Conservation (phyloP, 2,329 filamentous ascomycete species). For the Paracoccidioides lutzii region DNA sequence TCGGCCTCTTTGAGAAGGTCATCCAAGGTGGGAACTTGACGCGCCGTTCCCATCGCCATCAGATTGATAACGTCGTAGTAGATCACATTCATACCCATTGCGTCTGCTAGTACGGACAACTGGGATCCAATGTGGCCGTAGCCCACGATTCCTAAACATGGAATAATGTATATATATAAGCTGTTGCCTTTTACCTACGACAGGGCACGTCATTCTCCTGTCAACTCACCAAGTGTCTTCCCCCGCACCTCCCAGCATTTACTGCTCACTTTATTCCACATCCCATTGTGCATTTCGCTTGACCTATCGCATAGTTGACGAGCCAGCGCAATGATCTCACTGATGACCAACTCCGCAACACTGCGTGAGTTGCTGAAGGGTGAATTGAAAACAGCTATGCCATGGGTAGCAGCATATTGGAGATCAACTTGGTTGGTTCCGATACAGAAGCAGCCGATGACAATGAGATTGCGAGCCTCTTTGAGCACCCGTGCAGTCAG, state of each 20-base stretch:
- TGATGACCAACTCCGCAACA: slow-evolving; percentile 91
- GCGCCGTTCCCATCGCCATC: slow-evolving; percentile 83
- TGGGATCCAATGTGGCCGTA: slow-evolving; percentile 97
- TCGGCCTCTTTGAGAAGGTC: slow-evolving; percentile 67
- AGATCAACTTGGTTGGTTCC: slow-evolving; percentile 56
- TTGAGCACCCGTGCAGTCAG: slow-evolving; percentile 71
- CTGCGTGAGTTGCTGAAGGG: slow-evolving; percentile 96
- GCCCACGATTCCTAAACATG: slow-evolving; percentile 61
- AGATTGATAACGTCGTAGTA: slow-evolving; percentile 93
- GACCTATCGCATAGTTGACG: slow-evolving; percentile 88
- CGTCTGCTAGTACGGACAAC: slow-evolving; percentile 84
- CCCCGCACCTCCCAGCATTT: slow-evolving; percentile 98
- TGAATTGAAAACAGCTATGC: slow-evolving; percentile 97
- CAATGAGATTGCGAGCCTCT: slow-evolving; percentile 86
- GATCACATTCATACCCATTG: slow-evolving; percentile 96
- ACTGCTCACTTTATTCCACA: slow-evolving; percentile 94
- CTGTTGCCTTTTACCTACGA: neutral
- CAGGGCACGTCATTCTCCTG: no score
- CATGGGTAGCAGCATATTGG: slow-evolving; percentile 33
- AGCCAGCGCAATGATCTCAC: slow-evolving; percentile 80
- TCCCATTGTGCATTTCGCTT: slow-evolving; percentile 83
- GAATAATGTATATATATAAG: neutral
- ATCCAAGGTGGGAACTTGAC: slow-evolving; percentile 66
- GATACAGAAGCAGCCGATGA: slow-evolving; percentile 97
- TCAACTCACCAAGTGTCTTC: slow-evolving; percentile 67